Evolutionary conservation across 805 yeast species (phyloP).

Genomic region (Saturnispora saitoi): DNA sequence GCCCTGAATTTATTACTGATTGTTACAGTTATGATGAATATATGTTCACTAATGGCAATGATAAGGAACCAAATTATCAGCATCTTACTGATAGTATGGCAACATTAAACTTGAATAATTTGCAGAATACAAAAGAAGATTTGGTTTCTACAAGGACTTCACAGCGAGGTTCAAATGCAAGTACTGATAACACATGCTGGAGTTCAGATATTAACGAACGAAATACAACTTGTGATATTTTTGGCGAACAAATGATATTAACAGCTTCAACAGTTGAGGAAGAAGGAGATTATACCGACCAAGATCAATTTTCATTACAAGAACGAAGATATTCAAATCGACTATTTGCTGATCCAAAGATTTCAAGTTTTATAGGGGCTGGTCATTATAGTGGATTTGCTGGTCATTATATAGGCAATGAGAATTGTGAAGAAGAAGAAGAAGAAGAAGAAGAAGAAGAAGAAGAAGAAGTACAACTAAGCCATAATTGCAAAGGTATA

Average conservation of each 20-base stretch:
- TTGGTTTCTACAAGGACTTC: not conserved
- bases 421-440: not conserved
- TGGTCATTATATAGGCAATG: not conserved
- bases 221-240: not conserved
- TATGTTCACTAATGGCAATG: not conserved
- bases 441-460: not conserved
- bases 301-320: slow-evolving; percentile 5
- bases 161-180: slow-evolving; percentile 6
- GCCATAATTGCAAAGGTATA: not conserved
- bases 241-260: not conserved
- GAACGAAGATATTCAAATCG: not conserved
- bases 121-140: not conserved
- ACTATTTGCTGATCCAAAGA: not conserved
- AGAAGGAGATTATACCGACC: not conserved
- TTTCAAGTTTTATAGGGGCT: slow-evolving; percentile 3
- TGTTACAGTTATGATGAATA: slow-evolving; percentile 3
- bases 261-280: not conserved
- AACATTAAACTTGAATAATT: not conserved
- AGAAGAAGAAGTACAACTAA: not conserved
- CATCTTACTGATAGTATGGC: not conserved
- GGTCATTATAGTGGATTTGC: slow-evolving; percentile 8
- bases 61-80: not conserved
- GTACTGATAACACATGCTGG: slow-evolving; percentile 4
- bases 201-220: not conserved
- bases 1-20: slow-evolving; percentile 10